A percentile compares a stretch with the other conserved stretches of the same genome.
Conservation (phyloP, 2,329 filamentous ascomycete genomes). For the Aspergillus sp. region DNA sequence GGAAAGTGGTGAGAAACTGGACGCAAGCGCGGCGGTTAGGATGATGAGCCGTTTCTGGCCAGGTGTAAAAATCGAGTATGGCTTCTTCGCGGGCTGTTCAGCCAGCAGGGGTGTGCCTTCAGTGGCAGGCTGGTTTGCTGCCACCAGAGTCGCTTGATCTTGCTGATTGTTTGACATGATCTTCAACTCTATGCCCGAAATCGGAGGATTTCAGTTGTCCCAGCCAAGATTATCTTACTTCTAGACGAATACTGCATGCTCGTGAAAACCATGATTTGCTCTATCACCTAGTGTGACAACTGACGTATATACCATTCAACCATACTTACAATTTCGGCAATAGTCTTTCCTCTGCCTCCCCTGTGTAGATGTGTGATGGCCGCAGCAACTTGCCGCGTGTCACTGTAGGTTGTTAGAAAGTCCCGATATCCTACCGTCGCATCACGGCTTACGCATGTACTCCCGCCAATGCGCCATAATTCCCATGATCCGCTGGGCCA, state of each 20-base stretch:
- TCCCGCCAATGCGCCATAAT: slow-evolving; percentile 40
- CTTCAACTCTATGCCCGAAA: no score
- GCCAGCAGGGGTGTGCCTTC: slow-evolving; percentile 24
- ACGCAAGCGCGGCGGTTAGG: slow-evolving; percentile 41
- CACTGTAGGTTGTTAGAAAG: slow-evolving; percentile 24
- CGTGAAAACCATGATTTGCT: no score
- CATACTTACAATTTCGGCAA: slow-evolving; percentile 18
- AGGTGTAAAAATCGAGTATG: slow-evolving; percentile 36
- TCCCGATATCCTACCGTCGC: slow-evolving; percentile 12
- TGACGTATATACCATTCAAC: not conserved
- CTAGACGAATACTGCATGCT: no score
- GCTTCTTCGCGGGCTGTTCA: not conserved
- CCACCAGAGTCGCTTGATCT: no score
- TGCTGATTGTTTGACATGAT: no score
- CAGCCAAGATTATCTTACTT: no score
- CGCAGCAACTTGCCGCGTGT: slow-evolving; percentile 32
- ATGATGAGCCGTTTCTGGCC: slow-evolving; percentile 40
- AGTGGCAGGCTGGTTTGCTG: not conserved
- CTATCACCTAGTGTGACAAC: not conserved
- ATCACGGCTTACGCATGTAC: slow-evolving; percentile 29
- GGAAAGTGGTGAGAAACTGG: slow-evolving; percentile 46
- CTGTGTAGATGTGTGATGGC: slow-evolving; percentile 32
- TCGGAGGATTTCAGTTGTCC: no score
- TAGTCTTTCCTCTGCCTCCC: slow-evolving; percentile 11
- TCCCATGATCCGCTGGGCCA: slow-evolving; percentile 33